Base-by-base conservation (phyloP, 306 rosid genomes). In the Arachis stenosperma region DNA sequence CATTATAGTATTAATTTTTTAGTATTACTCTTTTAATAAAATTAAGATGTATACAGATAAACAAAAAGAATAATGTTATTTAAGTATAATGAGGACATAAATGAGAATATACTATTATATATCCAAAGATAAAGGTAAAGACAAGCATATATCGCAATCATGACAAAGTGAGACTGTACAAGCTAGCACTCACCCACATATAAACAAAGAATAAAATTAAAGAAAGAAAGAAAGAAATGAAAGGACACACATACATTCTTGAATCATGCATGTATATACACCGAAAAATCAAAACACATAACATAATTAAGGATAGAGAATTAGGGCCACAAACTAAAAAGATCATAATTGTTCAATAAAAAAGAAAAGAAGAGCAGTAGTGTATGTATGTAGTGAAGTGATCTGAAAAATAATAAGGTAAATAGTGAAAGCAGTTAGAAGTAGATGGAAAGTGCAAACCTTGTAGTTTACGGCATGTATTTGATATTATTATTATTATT, bases 401-500 rank as follows among this genome's bases (percentile, higher is more conserved):
- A 48, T 48, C 14, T 5, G n/a, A 63, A 22, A 22, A 22, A 22
- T 22, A 22, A 22, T 22, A 22, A 22, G 27, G 27, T 22, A 22
- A 22, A 64, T 9, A 22, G 43, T 8, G 72, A 70, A 56, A 30
- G 68, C 30, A 43, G 72, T 63, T 51, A 11, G 37, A 4, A 47
- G 65, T 42, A 46, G 52, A 12, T 3, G 8, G 17, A 50, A 50
- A 50, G 55, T 46, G 15, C 68, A 65, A 57, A 78, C 82, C 82
- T 78, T 71, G n/a, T 78, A 55, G 40, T 64, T 78, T 71, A 78
- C 82, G 82, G 68, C 44, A 78, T 71, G 46, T 64, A 66, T 43
- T n/a, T 7, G 14, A 48, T 4, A 14, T 22, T 22, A 22, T 22
- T 22, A 22, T 22, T 17, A 22, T 22, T 17, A 17, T 17, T 22